Percentiles rank a stretch among this genome's conserved stretches.
These are phyloP conservation scores for Nicotiana otophora DNA, from an alignment of 257 asterid species.

Conservation along the genomic window DNA sequence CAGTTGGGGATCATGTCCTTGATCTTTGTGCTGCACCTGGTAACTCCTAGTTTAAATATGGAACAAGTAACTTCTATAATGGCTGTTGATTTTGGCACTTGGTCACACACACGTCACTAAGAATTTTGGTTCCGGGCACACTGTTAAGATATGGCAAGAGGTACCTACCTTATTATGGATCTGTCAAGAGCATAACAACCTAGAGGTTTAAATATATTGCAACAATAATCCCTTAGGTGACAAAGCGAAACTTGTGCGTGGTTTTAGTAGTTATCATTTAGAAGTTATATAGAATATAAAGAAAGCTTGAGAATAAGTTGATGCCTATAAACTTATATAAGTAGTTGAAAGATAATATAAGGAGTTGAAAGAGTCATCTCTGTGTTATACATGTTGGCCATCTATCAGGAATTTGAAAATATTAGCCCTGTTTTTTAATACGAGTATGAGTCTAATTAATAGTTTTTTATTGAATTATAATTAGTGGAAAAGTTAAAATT, in stretches of 20 bases:
- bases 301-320: background rate
- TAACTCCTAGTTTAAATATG: conserved; percentile 18
- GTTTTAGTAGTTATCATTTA: background rate
- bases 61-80: background rate
- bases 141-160: background rate
- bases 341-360: background rate
- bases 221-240: background rate
- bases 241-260: background rate
- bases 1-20: conserved; percentile 75
- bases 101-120: background rate
- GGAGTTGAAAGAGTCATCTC: background rate
- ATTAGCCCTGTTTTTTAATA: background rate
- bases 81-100: background rate
- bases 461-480: background rate
- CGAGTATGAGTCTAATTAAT: too few species aligned
- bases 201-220: background rate
- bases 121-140: background rate
- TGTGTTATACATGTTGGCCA: background rate
- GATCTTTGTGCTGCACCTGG: conserved; percentile 99
- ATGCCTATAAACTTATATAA: background rate
- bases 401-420: background rate
- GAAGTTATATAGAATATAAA: background rate
- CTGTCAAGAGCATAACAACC: background rate
- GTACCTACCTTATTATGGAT: background rate
- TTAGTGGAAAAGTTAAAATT: background rate